These are phyloP conservation scores for Boletellus emodensis DNA, from an alignment of 768 basidiomycete species.

Conservation along the genomic window DNA sequence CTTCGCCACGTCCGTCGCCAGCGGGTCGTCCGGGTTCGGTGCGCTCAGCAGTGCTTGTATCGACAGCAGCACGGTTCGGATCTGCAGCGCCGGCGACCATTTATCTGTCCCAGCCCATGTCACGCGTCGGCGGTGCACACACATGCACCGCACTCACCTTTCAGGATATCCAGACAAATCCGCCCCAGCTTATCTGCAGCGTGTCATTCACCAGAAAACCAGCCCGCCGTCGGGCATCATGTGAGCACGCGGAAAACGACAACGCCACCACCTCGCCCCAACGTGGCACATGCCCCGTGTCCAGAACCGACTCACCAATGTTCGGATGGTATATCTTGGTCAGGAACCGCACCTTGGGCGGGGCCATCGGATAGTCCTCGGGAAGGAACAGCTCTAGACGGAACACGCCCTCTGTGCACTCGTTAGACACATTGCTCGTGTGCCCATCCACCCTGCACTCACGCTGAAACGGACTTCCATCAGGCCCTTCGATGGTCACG, in stretches of 20 bases:
- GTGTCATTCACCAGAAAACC: neutral
- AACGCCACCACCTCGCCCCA: conserved; percentile 12
- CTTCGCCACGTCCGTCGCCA: conserved; percentile 93
- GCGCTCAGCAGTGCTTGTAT: conserved; percentile 95
- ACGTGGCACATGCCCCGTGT: neutral
- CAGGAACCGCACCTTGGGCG: conserved; percentile 95
- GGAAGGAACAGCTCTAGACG: conserved; percentile 96
- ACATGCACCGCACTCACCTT: conserved; percentile 52
- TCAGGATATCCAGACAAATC: conserved; percentile 97
- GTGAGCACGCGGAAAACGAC: conserved; percentile 21
- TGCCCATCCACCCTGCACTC: conserved; percentile 25
- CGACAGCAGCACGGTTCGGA: conserved; percentile 94
- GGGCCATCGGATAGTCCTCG: conserved; percentile 99
- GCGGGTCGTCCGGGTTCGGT: conserved; percentile 94
- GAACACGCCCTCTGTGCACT: conserved; percentile 77
- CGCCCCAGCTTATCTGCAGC: conserved; percentile 90
- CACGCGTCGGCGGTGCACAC: neutral
- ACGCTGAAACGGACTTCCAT: conserved; percentile 90
- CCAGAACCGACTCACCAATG: conserved; percentile 66
- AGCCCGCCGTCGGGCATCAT: conserved; percentile 12
- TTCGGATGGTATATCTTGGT: conserved; percentile 99
- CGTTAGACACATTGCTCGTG: conserved; percentile 5
- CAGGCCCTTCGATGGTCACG: conserved; percentile 93
- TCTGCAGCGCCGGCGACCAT: conserved; percentile 99
- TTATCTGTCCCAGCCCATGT: conserved; percentile 58